Percentiles rank a stretch among this genome's conserved stretches.
Evolutionary conservation across 1,284 basidiomycete species (phyloP).

Genomic region (Sporisorium iseilematis-ciliati): DNA sequence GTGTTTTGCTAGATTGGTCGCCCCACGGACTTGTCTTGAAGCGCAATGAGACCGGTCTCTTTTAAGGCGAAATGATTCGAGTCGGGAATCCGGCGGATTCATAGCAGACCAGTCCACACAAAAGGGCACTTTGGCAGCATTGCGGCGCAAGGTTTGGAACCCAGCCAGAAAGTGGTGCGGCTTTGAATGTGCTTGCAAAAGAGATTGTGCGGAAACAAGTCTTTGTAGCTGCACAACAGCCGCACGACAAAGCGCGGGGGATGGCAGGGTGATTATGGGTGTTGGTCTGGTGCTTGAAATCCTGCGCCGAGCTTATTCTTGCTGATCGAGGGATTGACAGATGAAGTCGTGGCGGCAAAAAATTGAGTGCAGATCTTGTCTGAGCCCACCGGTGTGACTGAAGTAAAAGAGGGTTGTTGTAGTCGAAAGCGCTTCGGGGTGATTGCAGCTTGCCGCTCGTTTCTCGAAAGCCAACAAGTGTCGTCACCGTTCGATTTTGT

Average conservation of each 20-base stretch:
- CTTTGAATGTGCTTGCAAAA: conserved; percentile 4
- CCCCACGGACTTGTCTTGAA: neutral
- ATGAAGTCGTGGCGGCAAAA: conserved; percentile 16
- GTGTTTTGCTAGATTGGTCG: neutral
- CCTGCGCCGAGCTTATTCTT: conserved; percentile 18
- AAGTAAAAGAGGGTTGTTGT: conserved; percentile 4
- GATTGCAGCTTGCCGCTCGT: neutral
- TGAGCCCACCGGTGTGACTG: conserved; percentile 7
- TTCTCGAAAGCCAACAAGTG: too few relatives aligned
- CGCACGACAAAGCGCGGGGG: conserved; percentile 5
- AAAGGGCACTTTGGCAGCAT: neutral
- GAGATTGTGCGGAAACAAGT: conserved; percentile 28
- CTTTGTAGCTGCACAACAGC: too few relatives aligned
- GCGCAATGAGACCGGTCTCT: neutral
- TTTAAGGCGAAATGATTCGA: conserved; percentile 1
- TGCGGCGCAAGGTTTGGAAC: neutral
- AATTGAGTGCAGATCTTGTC: conserved; percentile 4
- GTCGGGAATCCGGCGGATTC: neutral
- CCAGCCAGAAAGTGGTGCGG: neutral
- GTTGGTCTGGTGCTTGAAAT: conserved; percentile 13
- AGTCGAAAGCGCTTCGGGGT: neutral
- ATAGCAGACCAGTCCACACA: neutral
- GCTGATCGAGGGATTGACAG: conserved; percentile 22
- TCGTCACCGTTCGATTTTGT: too few relatives aligned
- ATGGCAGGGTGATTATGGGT: conserved; percentile 15